Percentiles rank a stretch among this genome's conserved stretches.
Conservation (phyloP, 495 filamentous ascomycete species). For the Penicillium angulare region DNA sequence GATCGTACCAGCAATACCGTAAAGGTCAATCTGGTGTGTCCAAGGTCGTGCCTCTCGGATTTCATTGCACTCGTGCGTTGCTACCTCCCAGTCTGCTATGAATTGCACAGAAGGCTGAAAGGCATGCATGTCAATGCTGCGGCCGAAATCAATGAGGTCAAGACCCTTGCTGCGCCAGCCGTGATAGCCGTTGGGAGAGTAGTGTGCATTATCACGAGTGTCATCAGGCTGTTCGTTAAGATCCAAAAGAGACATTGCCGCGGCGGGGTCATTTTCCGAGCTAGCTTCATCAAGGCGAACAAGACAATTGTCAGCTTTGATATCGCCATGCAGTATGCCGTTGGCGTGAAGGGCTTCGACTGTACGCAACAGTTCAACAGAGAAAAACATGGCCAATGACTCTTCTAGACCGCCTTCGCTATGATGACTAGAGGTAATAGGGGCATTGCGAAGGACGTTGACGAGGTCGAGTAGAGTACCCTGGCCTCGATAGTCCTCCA, state of each 20-base stretch:
- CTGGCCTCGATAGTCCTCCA: slow-evolving; percentile 85
- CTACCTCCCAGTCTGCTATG: slow-evolving; percentile 90
- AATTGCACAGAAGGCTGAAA: slow-evolving; percentile 80
- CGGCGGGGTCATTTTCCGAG: slow-evolving; percentile 17
- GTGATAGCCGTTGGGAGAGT: slow-evolving; percentile 64
- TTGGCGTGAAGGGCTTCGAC: slow-evolving; percentile 81
- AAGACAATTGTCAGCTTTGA: slow-evolving; percentile 94
- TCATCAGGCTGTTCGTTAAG: slow-evolving; percentile 46
- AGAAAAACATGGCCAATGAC: slow-evolving; percentile 87
- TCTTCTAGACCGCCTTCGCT: slow-evolving; percentile 76
- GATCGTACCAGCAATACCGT: slow-evolving; percentile 82
- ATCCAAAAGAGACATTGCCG: slow-evolving; percentile 31
- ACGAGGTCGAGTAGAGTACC: slow-evolving; percentile 91
- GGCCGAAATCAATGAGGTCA: slow-evolving; percentile 89
- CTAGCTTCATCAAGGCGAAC: slow-evolving; percentile 66
- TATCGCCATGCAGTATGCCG: slow-evolving; percentile 83
- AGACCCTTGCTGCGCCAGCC: slow-evolving; percentile 84
- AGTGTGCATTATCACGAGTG: slow-evolving; percentile 46
- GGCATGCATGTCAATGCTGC: slow-evolving; percentile 87
- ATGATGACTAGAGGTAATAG: slow-evolving; percentile 40
- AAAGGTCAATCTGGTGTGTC: slow-evolving; percentile 96
- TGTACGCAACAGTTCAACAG: slow-evolving; percentile 86
- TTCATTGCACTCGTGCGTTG: slow-evolving; percentile 83
- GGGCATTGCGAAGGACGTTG: slow-evolving; percentile 75
- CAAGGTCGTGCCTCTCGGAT: slow-evolving; percentile 89